phyloP scores from a whole-genome alignment of 495 filamentous ascomycete genomes.

The Tricharina praecox region DNA sequence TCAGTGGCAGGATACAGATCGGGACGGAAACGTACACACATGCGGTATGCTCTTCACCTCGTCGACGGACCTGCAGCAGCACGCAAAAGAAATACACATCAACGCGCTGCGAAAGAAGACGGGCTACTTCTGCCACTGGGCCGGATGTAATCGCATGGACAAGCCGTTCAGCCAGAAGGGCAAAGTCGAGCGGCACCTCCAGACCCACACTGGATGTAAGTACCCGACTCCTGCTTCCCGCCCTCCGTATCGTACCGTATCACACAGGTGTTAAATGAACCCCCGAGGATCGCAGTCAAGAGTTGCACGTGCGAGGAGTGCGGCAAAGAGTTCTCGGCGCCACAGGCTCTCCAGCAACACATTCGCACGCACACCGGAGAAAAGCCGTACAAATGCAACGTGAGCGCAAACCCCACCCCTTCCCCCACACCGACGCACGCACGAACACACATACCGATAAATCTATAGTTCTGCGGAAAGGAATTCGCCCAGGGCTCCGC shows the following conservation, averaged over 20 bases:
- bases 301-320: slow-evolving; percentile 38
- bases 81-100: slow-evolving; percentile 31
- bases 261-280: too few relatives aligned
- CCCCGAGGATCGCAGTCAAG: slow-evolving; percentile 45
- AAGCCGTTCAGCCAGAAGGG: slow-evolving; percentile 38
- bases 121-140: slow-evolving; percentile 33
- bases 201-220: slow-evolving; percentile 47
- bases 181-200: slow-evolving; percentile 46
- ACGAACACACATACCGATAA: too few relatives aligned
- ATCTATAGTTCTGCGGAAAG: too few relatives aligned
- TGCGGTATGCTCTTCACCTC: slow-evolving; percentile 16
- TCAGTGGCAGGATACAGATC: slow-evolving; percentile 13
- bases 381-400: slow-evolving; percentile 33
- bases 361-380: slow-evolving; percentile 44
- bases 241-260: too few relatives aligned
- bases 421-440: too few relatives aligned
- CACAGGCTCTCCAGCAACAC: slow-evolving; percentile 45
- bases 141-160: slow-evolving; percentile 31
- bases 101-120: slow-evolving; percentile 28
- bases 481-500: slow-evolving; percentile 27
- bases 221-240: too few relatives aligned
- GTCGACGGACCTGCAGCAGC: slow-evolving; percentile 28
- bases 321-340: slow-evolving; percentile 39
- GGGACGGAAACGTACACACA: not conserved
- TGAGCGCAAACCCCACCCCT: too few relatives aligned